phyloP scores from a whole-genome alignment of 139 green algal genomes.

The Volvox reticuliferus region DNA sequence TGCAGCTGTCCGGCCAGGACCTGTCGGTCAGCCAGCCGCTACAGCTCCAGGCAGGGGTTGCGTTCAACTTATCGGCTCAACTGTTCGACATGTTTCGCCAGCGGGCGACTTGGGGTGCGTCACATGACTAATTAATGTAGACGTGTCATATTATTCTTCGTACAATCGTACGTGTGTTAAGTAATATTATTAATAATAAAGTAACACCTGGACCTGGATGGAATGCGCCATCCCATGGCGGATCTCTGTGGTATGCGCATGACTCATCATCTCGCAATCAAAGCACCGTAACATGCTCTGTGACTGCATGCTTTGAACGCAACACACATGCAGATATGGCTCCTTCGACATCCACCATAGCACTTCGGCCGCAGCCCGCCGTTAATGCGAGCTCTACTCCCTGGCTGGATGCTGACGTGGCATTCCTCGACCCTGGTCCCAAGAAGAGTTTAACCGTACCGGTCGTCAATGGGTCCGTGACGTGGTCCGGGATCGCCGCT shows the following conservation, averaged over 20 bases:
- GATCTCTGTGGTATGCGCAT: neutral
- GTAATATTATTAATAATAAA: too few relatives aligned
- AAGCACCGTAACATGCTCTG: neutral
- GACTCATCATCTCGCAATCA: neutral
- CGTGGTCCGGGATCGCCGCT: neutral
- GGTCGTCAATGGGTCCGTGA: neutral
- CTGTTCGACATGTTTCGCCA: constrained; percentile 11
- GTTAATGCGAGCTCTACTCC: neutral
- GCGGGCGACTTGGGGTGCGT: neutral
- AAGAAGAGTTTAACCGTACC: neutral
- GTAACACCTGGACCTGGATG: too few relatives aligned
- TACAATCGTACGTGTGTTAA: too few relatives aligned
- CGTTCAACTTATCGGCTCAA: neutral
- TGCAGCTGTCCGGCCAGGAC: neutral
- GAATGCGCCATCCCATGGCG: too few relatives aligned
- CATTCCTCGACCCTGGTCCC: neutral
- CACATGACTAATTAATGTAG: too few relatives aligned
- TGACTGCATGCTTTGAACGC: neutral
- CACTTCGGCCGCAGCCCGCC: neutral
- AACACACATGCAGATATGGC: neutral
- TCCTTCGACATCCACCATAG: neutral
- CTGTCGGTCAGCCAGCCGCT: neutral
- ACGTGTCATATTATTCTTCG: too few relatives aligned
- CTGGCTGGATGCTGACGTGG: neutral
- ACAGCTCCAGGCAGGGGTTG: neutral